These are phyloP conservation scores for Theileria parva DNA, from an alignment of 169 alveolate genomes.

Conservation along the genomic window DNA sequence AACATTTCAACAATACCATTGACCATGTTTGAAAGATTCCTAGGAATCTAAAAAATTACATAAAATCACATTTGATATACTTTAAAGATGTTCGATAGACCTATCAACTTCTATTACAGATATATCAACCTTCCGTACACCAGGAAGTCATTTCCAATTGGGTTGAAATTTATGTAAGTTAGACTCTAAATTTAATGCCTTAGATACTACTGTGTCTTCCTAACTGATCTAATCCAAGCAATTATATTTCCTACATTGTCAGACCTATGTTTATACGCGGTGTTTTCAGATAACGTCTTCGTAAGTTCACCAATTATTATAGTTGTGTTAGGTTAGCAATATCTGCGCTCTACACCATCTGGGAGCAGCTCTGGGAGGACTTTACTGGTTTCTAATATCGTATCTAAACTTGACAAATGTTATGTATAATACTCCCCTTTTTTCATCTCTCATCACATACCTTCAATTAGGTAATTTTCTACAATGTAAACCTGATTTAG, in stretches of 20 bases:
- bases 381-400: constrained; percentile 35
- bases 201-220: constrained; percentile 46
- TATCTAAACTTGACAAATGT: constrained; percentile 28
- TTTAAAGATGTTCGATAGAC: not conserved
- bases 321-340: constrained; percentile 27
- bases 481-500: not conserved
- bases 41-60: not conserved
- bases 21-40: not conserved
- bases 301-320: constrained; percentile 25
- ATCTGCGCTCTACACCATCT: constrained; percentile 51
- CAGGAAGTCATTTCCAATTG: not conserved
- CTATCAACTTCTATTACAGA: constrained; percentile 4
- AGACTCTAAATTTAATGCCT: not conserved
- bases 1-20: not conserved
- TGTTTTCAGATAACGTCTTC: constrained; percentile 50
- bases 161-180: constrained; percentile 1
- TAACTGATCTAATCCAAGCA: constrained; percentile 55
- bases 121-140: constrained; percentile 15
- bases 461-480: constrained; percentile 19
- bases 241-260: constrained; percentile 48
- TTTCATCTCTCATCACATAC: constrained; percentile 23
- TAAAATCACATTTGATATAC: not conserved
- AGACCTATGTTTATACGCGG: constrained; percentile 27
- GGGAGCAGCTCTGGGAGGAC: constrained; percentile 61
- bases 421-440: constrained; percentile 26